phyloP scores from a whole-genome alignment of 2,329 filamentous ascomycete species.

The Phaeomoniella chlamydospora region DNA sequence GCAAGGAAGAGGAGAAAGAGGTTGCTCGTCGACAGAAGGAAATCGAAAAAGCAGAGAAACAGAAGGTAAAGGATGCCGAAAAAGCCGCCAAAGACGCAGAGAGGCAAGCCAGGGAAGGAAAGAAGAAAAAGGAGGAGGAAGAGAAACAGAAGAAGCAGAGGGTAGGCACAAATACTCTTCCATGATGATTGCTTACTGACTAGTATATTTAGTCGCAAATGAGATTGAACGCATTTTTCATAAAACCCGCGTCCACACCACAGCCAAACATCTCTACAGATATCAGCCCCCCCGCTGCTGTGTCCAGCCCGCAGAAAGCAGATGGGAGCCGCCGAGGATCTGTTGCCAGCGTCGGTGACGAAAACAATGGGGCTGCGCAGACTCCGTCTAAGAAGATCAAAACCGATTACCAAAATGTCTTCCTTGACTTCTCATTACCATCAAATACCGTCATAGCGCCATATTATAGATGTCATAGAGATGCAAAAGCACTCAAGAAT shows the following conservation, averaged over 20 bases:
- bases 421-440: slow-evolving; percentile 70
- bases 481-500: slow-evolving; percentile 42
- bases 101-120: slow-evolving; percentile 14
- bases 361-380: slow-evolving; percentile 2
- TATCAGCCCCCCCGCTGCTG: slow-evolving; percentile 4
- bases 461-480: slow-evolving; percentile 37
- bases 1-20: slow-evolving; percentile 26
- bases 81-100: slow-evolving; percentile 24
- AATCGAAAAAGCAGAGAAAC: slow-evolving; percentile 22
- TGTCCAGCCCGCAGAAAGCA: slow-evolving; percentile 3
- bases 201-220: slow-evolving; percentile 27
- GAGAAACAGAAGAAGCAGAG: slow-evolving; percentile 29
- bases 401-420: slow-evolving; percentile 52
- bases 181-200: slow-evolving; percentile 13
- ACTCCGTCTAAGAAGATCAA: slow-evolving; percentile 9
- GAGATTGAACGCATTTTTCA: slow-evolving; percentile 35
- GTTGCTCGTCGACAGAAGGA: slow-evolving; percentile 6
- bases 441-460: slow-evolving; percentile 58
- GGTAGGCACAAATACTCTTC: slow-evolving; percentile 15
- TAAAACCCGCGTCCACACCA: slow-evolving; percentile 19
- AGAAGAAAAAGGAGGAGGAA: slow-evolving; percentile 16
- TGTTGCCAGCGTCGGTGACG: slow-evolving; percentile 6
- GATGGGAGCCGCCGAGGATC: slow-evolving; percentile 1
- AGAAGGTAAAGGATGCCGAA: slow-evolving; percentile 31
- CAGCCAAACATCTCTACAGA: slow-evolving; percentile 10